Base-by-base conservation (phyloP, 2,329 filamentous ascomycete genomes). In the Fusarium sp. region DNA sequence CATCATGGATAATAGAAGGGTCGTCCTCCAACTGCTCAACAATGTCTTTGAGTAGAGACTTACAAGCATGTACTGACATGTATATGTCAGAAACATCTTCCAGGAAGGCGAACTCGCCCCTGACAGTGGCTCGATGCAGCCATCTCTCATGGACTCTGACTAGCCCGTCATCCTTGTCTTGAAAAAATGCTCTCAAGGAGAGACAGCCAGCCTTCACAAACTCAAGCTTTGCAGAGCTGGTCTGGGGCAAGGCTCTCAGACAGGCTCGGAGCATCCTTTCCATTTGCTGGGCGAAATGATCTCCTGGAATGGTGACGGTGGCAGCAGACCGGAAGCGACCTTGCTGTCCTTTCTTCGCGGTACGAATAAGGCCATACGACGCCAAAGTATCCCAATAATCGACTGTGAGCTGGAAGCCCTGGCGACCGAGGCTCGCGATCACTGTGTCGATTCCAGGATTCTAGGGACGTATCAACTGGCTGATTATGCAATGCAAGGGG, bases 331-430 rank as follows among this genome's bases (percentile, higher is more conserved):
- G 22, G 20, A 75, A 72, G 27, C 35, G 64, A 2, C 52, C 35
- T 14, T 42, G 29, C 5, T 74, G 37, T n/a, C 70, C 50, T 3
- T 56, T 13, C 2, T 63, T 14, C 7, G 58, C 72, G 3, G 64
- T 67, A 4, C 52, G 47, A 10, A 71, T 8, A 14, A 60, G 40
- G 11, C 18, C 0, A 29, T 65, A 29, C 5, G 13, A 6, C 0
- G 38, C 20, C 5, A 75, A 38, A 14, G 64, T 62, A 6, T 16
- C 42, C 67, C 72, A 75, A 34, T 74, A 73, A 6, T 45, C 34
- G 9, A 72, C 34, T 24, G 22, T 22, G 3, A 75, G 8, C 3
- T 67, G 59, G 27, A 52, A n/a, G 13, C 62, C 64, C 16, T 70
- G 31, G 11, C 64, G 66, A 14, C 45, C 72, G 18, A 72, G 64